Percentiles rank a stretch among this genome's conserved stretches.
Conservation (phyloP, 1,139 yeast genomes). For the Sugiyamaella neomexicana region DNA sequence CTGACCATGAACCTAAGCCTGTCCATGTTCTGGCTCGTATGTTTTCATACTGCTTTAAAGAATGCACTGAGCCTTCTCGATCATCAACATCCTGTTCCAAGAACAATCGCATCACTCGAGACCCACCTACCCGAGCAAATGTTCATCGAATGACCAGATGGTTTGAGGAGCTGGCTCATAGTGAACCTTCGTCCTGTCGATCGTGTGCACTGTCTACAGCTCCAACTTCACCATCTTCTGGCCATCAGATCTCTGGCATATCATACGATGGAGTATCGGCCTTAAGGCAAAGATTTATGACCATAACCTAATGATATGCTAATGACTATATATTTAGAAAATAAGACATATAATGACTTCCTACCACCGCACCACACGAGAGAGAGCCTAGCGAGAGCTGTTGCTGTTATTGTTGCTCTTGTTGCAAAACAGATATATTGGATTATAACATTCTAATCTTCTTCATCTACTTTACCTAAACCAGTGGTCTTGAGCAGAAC, state of each 20-base stretch:
- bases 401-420: no score
- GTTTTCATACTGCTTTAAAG: constrained; percentile 30
- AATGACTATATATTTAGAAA: not conserved
- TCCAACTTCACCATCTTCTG: constrained; percentile 13
- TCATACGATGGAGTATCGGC: constrained; percentile 26
- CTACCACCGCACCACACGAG: no score
- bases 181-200: constrained; percentile 6
- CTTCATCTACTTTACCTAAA: constrained; percentile 55
- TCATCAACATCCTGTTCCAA: not conserved
- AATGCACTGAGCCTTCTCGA: constrained; percentile 5
- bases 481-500: constrained; percentile 72
- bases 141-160: constrained; percentile 30
- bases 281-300: constrained; percentile 28
- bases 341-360: not conserved
- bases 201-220: constrained; percentile 6
- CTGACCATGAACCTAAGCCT: constrained; percentile 22
- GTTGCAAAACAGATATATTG: not conserved
- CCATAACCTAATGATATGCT: constrained; percentile 12
- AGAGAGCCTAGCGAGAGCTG: no score
- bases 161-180: constrained; percentile 28
- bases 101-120: constrained; percentile 16
- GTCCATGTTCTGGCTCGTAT: constrained; percentile 32
- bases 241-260: constrained; percentile 11
- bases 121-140: constrained; percentile 34
- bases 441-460: constrained; percentile 41